phyloP scores from a whole-genome alignment of 495 filamentous ascomycete genomes.

The Penicillium paradoxum region DNA sequence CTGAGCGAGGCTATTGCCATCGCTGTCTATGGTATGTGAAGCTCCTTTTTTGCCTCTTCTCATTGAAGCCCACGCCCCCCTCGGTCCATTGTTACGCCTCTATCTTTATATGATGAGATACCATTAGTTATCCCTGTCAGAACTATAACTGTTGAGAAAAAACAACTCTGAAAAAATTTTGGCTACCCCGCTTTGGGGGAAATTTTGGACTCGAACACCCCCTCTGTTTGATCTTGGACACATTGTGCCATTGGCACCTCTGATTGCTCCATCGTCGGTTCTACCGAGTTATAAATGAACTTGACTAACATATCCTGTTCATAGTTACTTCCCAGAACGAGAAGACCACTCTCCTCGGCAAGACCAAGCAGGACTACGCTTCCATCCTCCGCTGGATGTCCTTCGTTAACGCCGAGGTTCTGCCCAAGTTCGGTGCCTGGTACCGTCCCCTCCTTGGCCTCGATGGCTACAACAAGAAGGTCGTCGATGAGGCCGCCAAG shows the following conservation, averaged over 20 bases:
- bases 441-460: conserved; percentile 82
- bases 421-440: conserved; percentile 71
- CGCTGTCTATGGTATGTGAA: conserved; percentile 87
- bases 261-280: conserved; percentile 17
- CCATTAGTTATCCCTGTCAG: conserved; percentile 99
- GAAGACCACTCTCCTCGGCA: conserved; percentile 97
- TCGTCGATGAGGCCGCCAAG: conserved; percentile 71
- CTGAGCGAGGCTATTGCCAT: conserved; percentile 91
- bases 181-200: conserved; percentile 33
- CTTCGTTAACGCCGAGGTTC: conserved; percentile 79
- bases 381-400: conserved; percentile 98
- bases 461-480: conserved; percentile 96
- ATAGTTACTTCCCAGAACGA: conserved; percentile 98
- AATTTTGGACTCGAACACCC: conserved; percentile 12
- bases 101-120: conserved; percentile 68
- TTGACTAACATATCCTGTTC: conserved; percentile 26
- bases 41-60: conserved; percentile 8
- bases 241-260: conserved; percentile 15
- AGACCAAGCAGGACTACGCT: conserved; percentile 99
- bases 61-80: not conserved
- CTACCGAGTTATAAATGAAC: conserved; percentile 11
- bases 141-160: conserved; percentile 62
- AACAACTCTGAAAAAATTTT: conserved; percentile 15
- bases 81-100: conserved; percentile 1
- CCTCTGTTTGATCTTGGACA: conserved; percentile 9